Percentiles rank a stretch among this genome's conserved stretches.
phyloP scores from a whole-genome alignment of 148 eudicot genomes.

The Persicaria tinctoria region DNA sequence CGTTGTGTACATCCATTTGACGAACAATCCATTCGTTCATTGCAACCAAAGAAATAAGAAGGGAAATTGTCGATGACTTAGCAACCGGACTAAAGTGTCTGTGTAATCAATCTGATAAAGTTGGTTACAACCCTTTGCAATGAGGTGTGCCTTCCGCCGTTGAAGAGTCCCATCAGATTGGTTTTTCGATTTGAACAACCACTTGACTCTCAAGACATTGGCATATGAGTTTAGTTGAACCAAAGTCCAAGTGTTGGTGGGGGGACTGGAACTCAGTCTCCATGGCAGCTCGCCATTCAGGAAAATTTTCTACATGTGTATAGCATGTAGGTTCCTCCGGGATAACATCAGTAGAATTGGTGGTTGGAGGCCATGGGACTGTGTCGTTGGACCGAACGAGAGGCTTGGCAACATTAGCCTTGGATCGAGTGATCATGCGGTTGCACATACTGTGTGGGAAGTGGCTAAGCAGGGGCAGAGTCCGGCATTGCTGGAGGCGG shows the following conservation, averaged over 20 bases:
- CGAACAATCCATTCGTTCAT: background rate
- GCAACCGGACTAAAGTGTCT: background rate
- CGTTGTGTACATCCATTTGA: conserved; percentile 7
- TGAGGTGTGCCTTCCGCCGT: background rate
- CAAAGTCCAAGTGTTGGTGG: background rate
- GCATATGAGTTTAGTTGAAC: background rate
- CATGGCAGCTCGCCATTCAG: background rate
- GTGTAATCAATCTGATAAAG: background rate
- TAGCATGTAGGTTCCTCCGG: background rate
- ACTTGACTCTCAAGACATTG: background rate
- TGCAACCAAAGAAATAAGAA: background rate
- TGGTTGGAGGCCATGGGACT: background rate
- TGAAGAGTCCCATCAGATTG: background rate
- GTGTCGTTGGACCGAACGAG: background rate
- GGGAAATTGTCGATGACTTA: conserved; percentile 1
- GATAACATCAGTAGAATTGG: background rate
- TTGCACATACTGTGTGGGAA: too few relatives aligned
- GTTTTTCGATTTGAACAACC: background rate
- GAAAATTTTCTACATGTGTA: background rate
- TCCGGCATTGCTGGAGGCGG: too few relatives aligned
- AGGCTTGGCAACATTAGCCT: background rate
- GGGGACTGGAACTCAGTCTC: background rate
- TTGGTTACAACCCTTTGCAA: background rate
- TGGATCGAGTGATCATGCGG: background rate
- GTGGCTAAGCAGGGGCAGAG: too few relatives aligned